Evolutionary conservation across 2,329 filamentous ascomycete species (phyloP).

Genomic region (Epichloe baconii): DNA sequence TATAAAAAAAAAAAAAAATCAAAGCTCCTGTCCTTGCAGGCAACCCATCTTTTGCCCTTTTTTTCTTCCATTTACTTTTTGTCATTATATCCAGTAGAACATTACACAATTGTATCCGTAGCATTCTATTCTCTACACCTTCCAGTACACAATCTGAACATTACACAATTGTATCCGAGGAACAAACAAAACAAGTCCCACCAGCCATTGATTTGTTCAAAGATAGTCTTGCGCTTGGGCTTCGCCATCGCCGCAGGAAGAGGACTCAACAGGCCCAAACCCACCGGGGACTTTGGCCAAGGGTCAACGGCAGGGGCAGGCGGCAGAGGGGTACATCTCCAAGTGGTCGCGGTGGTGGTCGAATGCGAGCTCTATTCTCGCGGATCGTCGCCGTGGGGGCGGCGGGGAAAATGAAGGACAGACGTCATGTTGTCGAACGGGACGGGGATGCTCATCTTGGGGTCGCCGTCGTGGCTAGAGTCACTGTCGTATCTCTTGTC

Average conservation of each 20-base stretch:
- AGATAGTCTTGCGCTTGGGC: slow-evolving; percentile 32
- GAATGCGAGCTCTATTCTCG: slow-evolving; percentile 11
- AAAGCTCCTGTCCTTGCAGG: no score
- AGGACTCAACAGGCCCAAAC: slow-evolving; percentile 1
- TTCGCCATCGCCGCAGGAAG: slow-evolving; percentile 12
- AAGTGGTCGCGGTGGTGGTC: slow-evolving; percentile 15
- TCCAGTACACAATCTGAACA: background rate
- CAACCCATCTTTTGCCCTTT: no score
- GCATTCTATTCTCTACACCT: background rate
- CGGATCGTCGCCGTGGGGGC: slow-evolving; percentile 23
- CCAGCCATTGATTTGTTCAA: slow-evolving; percentile 38
- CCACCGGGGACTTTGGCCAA: slow-evolving; percentile 4
- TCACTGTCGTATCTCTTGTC: slow-evolving; percentile 20
- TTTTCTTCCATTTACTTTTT: no score
- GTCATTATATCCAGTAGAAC: no score
- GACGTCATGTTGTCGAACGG: slow-evolving; percentile 1
- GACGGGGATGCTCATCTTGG: slow-evolving; percentile 13
- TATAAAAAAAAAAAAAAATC: no score
- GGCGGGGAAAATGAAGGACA: slow-evolving; percentile 16
- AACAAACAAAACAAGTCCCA: no score
- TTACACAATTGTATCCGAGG: no score
- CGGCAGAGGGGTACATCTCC: slow-evolving; percentile 15
- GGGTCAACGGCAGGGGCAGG: slow-evolving; percentile 9
- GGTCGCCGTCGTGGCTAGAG: slow-evolving; percentile 17
- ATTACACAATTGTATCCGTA: background rate